phyloP scores from a whole-genome alignment of 768 basidiomycete genomes.

The Phaffia tasmanica region DNA sequence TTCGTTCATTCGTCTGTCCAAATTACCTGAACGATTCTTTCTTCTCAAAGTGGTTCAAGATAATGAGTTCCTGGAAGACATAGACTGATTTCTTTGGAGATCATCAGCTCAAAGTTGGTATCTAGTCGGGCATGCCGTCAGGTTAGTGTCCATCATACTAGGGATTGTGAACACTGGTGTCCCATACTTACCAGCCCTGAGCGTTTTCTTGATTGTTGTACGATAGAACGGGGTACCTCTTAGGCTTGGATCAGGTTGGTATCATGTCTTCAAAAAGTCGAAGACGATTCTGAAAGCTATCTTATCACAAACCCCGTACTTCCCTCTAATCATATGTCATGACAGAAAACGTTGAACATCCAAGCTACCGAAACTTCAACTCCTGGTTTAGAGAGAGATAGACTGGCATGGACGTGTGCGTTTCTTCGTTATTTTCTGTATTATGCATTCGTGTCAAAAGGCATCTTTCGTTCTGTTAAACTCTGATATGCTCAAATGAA shows the following conservation, averaged over 20 bases:
- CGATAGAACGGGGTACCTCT: conserved; percentile 18
- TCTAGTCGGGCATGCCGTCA: conserved; percentile 21
- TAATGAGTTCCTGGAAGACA: not conserved
- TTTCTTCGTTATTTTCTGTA: no score
- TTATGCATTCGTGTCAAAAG: not conserved
- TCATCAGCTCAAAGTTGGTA: conserved; percentile 12
- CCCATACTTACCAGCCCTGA: no score
- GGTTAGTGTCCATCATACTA: no score
- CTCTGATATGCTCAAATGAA: no score
- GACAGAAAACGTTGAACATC: conserved; percentile 20
- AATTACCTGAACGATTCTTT: no score
- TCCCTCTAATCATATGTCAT: not conserved
- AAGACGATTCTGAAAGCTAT: not conserved
- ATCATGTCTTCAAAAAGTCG: not conserved
- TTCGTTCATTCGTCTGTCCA: not conserved
- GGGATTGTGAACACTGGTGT: no score
- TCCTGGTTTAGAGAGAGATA: conserved; percentile 27
- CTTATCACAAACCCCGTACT: not conserved
- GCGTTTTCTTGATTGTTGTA: no score
- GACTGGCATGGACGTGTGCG: conserved; percentile 28
- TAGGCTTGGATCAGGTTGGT: conserved; percentile 18
- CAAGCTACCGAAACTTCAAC: conserved; percentile 1
- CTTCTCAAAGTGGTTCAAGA: not conserved
- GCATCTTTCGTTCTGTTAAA: not conserved
- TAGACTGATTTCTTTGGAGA: not conserved